Evolutionary conservation across 169 alveolate genomes (phyloP).

Genomic region (Plasmodium coatneyi): DNA sequence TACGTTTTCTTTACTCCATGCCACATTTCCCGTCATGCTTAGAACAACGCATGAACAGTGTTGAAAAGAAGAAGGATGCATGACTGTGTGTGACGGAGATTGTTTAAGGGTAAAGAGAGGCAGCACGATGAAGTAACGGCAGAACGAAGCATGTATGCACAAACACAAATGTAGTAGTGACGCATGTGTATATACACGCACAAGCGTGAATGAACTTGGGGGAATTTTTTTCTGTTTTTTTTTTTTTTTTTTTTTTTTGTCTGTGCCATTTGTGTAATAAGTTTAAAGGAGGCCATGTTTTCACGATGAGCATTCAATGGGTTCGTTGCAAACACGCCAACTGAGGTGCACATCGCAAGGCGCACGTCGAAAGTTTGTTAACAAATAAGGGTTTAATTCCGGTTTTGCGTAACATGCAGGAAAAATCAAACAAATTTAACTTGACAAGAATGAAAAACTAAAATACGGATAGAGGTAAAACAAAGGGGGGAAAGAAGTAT

Average conservation of each 20-base stretch:
- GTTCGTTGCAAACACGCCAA: neutral
- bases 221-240: too few relatives aligned
- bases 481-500: neutral
- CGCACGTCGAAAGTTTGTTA: neutral
- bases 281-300: neutral
- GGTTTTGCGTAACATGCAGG: neutral
- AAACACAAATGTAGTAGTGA: neutral
- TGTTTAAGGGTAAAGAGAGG: neutral
- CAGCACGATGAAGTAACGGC: neutral
- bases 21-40: neutral
- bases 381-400: neutral
- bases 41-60: neutral
- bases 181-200: neutral
- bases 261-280: neutral
- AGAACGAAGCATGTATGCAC: neutral
- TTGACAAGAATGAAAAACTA: neutral
- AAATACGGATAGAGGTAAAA: neutral
- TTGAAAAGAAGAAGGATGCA: neutral
- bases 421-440: neutral
- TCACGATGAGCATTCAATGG: neutral
- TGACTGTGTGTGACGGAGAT: too few relatives aligned
- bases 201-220: too few relatives aligned
- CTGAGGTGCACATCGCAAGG: neutral
- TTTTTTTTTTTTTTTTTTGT: neutral
- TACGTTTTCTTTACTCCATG: neutral